Percentiles rank a stretch among this genome's conserved stretches.
These are phyloP conservation scores for Babesia ovata DNA, from an alignment of 169 alveolate genomes.

Conservation along the genomic window DNA sequence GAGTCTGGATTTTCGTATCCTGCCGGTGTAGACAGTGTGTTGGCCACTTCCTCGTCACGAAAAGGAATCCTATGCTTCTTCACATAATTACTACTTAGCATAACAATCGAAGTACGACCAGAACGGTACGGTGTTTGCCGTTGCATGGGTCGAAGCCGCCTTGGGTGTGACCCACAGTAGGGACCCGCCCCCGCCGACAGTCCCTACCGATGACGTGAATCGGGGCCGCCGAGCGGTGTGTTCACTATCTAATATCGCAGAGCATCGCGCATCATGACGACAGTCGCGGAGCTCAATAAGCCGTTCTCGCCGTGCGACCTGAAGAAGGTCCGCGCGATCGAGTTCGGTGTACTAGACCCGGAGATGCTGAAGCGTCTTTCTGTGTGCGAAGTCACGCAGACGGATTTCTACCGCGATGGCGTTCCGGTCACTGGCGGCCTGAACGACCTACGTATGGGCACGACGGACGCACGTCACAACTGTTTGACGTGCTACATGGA, in stretches of 20 bases:
- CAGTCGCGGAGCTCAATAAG: conserved; percentile 78
- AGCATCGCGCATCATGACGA: conserved; percentile 50
- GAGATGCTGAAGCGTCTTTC: conserved; percentile 83
- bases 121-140: no score
- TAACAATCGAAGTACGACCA: no score
- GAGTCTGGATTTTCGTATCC: no score
- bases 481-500: conserved; percentile 95
- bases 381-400: conserved; percentile 86
- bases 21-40: no score
- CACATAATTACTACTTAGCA: no score
- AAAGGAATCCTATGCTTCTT: no score
- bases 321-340: conserved; percentile 82
- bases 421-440: conserved; percentile 90
- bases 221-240: no score
- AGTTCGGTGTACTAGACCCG: conserved; percentile 86
- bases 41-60: no score
- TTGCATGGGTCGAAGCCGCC: no score
- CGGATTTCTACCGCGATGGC: conserved; percentile 90
- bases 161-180: no score
- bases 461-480: conserved; percentile 89
- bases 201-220: no score
- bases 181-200: no score
- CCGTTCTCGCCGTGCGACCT: conserved; percentile 86
- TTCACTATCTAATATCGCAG: conserved; percentile 14
- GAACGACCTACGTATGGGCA: conserved; percentile 96